A percentile compares a stretch with the other conserved stretches of the same genome.
phyloP scores from a whole-genome alignment of 2,329 filamentous ascomycete genomes.

The Phaeosphaeria sp. region DNA sequence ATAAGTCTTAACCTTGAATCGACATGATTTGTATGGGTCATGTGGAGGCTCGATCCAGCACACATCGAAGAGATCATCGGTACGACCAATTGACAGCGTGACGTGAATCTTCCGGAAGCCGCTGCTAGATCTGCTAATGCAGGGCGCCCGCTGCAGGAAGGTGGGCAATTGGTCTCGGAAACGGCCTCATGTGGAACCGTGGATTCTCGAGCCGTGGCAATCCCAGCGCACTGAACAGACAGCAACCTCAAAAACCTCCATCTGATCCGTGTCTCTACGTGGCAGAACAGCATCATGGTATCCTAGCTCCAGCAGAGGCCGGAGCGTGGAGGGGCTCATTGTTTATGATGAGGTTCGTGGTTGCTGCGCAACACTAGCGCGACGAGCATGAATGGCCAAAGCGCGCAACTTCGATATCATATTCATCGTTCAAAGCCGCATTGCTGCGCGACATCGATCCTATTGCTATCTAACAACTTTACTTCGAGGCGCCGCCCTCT shows the following conservation, averaged over 20 bases:
- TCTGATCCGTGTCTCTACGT: not conserved
- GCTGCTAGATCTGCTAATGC: conserved; percentile 23
- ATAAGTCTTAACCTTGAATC: too few species aligned
- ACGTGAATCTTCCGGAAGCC: conserved; percentile 8
- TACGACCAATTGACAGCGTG: conserved; percentile 18
- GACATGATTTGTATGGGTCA: too few species aligned
- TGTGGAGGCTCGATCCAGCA: not conserved
- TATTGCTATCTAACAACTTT: conserved; percentile 38
- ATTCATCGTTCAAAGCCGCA: conserved; percentile 12
- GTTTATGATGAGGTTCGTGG: not conserved
- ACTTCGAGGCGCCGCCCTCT: conserved; percentile 31
- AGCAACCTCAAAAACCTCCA: not conserved
- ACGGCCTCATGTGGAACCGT: not conserved
- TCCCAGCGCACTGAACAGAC: not conserved
- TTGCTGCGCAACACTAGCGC: not conserved
- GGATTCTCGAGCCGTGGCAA: not conserved
- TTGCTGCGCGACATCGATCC: conserved; percentile 17
- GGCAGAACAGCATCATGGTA: not conserved
- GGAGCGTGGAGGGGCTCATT: not conserved
- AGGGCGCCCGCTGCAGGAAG: conserved; percentile 10
- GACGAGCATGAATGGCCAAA: not conserved
- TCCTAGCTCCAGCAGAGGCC: not conserved
- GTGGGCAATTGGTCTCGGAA: not conserved
- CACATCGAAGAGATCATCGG: not conserved
- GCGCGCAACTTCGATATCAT: conserved; percentile 27